Evolutionary conservation across 768 basidiomycete species (phyloP), one percentile per base, ranked within the genome.

Genomic region (Macrolepiota fuliginosa): DNA sequence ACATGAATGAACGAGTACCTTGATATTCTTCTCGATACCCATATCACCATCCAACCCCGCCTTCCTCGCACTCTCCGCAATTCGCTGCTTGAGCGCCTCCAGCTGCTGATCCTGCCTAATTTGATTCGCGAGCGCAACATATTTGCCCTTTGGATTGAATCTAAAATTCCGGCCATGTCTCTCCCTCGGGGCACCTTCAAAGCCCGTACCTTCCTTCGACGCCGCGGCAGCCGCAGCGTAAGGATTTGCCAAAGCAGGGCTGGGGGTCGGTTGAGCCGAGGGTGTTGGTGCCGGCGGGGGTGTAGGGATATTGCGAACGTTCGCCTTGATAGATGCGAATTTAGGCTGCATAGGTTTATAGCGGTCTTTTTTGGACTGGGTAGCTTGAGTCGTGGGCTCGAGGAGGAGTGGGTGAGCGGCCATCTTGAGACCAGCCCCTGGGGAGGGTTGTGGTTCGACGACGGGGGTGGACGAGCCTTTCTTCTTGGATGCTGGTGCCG

Each of bases 301-400:
- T 3, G 80, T 85, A 2, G 90, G 86, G 0, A 88, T 86, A 62
- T 86, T 90, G n/a, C 92, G 86, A 9, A 83, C 83, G 67, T 96
- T 96, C 19, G 89, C 92, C 79, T 90, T 94, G 74, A 96, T 95
- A 2, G 94, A 93, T 0, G 96, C 92, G 73, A 98, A 99, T 74
- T 99, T 99, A 54, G 97, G 97, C 65, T 96, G 95, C 96, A 99
- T 98, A 17, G 96, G 94, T 72, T 96, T 96, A 75, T 97, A 97
- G 63, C 91, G 78, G 73, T 97, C 93, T 73, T 96, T 94, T 75
- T 91, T 92, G 27, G 88, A 88, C 73, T 88, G 88, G 2, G 82
- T 83, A 3, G 81, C 76, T 2, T 76, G 69, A 6, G 83, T 78
- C 0, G 88, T 83, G 3, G 78, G 82, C 49, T 94, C 92, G 39